phyloP scores from a whole-genome alignment of 805 yeast genomes.

The Metschnikowia koreensis region DNA sequence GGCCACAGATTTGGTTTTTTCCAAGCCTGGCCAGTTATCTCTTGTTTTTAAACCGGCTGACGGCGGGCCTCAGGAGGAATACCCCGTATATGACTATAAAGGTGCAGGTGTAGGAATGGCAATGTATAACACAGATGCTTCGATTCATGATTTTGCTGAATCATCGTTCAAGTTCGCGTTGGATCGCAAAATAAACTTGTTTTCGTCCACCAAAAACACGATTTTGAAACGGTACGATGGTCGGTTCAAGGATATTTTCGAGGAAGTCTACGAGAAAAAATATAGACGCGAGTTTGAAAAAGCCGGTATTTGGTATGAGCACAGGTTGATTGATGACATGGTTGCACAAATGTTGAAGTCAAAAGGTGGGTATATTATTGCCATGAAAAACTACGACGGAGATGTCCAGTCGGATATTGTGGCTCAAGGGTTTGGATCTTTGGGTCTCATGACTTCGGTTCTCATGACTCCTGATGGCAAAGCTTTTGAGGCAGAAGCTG shows the following conservation, averaged over 20 bases:
- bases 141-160: conserved; percentile 75
- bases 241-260: conserved; percentile 76
- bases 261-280: conserved; percentile 56
- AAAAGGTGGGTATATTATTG: conserved; percentile 77
- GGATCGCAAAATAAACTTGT: conserved; percentile 60
- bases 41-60: conserved; percentile 63
- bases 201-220: conserved; percentile 74
- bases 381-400: conserved; percentile 82
- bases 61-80: conserved; percentile 48
- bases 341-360: conserved; percentile 87
- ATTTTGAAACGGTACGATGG: conserved; percentile 82
- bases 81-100: conserved; percentile 60
- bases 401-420: conserved; percentile 84
- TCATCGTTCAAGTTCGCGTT: conserved; percentile 76
- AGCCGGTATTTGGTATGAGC: conserved; percentile 69
- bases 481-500: conserved; percentile 84
- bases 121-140: conserved; percentile 81
- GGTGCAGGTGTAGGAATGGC: conserved; percentile 74
- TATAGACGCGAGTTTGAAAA: conserved; percentile 59
- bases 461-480: conserved; percentile 83
- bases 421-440: conserved; percentile 83
- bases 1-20: conserved; percentile 70
- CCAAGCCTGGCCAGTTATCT: conserved; percentile 65
- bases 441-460: conserved; percentile 82
- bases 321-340: conserved; percentile 83